Base-by-base conservation (phyloP, 495 filamentous ascomycete genomes). In the Penicillium taxi region DNA sequence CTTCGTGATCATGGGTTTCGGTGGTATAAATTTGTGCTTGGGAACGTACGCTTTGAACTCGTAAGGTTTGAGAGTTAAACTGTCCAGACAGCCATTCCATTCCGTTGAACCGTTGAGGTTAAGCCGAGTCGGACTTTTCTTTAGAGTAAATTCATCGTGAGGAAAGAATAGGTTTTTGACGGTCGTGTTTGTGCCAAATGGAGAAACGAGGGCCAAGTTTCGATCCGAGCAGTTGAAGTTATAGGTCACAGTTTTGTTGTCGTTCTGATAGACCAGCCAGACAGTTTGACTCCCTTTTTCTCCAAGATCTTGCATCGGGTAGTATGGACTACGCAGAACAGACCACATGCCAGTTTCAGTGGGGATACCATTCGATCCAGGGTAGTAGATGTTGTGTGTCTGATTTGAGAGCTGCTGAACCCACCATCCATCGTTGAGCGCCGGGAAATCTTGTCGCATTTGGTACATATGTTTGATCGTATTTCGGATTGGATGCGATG, bases 281-380 rank as follows among this genome's bases (percentile, higher is more conserved):
- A 84, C 65, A 0, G 69, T 62, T 35, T 74, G 67, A 20, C 80
- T 77, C 5, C 68, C 66, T 5, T 41, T 48, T 15, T 58, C 47
- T 8, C 60, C 56, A 9, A 77, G 57, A 36, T 78, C 63, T 48
- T 85, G 80, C 8, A 73, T 45, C 13, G 46, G 58, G 1, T 59
- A 55, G 31, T 69, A 72, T 14, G 60, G 53, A 11, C 67, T 70
- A 12, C 81, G 69, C 22, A 72, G 40, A 21, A 80, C 67, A 38
- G 78, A 81, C 78, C 78, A 86, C 48, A 86, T 67, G 8, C 81
- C 81, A 6, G 70, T 73, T 44, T 82, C 77, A 5, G 81, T 82
- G 0, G 66, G 59, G 0, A 70, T 61, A 0, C 59, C 65, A 15
- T 64, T 56, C 17, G 73, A 80, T 13, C 77, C 78, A 8, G 68